Percentiles rank a stretch among this genome's conserved stretches.
phyloP scores from a whole-genome alignment of 805 yeast genomes.

The Candida ponderosae region DNA sequence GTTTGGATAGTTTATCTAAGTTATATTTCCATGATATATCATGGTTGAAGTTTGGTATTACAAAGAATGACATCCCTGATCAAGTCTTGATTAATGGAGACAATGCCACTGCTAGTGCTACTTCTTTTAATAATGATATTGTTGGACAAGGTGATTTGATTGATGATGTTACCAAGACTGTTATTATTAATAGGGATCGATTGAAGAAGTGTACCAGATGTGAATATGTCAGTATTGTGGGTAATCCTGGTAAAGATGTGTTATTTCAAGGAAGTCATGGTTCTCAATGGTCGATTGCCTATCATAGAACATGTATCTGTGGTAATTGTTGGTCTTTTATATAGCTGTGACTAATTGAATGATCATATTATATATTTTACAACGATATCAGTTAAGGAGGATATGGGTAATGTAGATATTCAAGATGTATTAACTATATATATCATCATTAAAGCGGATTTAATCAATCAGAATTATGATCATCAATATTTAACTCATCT shows the following conservation, averaged over 20 bases:
- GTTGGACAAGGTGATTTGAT: conserved; percentile 21
- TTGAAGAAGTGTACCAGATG: conserved; percentile 46
- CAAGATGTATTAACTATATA: too few species aligned
- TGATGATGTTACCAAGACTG: conserved; percentile 23
- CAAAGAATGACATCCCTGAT: conserved; percentile 18
- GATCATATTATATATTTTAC: too few species aligned
- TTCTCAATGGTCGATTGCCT: conserved; percentile 52
- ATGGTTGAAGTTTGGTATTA: conserved; percentile 46
- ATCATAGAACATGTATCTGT: conserved; percentile 69
- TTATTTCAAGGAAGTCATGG: conserved; percentile 4
- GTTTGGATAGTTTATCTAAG: conserved; percentile 22
- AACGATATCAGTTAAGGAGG: too few species aligned
- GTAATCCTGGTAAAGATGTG: conserved; percentile 23
- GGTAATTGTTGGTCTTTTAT: conserved; percentile 68
- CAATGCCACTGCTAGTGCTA: conserved; percentile 25
- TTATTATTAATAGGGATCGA: conserved; percentile 16
- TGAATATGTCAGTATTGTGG: conserved; percentile 36
- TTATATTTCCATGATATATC: conserved; percentile 56
- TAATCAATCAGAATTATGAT: too few species aligned
- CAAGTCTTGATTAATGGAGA: conserved; percentile 26
- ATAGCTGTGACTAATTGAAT: conserved; percentile 6
- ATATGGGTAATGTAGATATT: too few species aligned
- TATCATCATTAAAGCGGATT: too few species aligned
- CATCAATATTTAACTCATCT: too few species aligned
- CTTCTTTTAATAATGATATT: conserved; percentile 18